Evolutionary conservation across 2,329 filamentous ascomycete genomes (phyloP).

Genomic region (Pseudopyricularia javanii): DNA sequence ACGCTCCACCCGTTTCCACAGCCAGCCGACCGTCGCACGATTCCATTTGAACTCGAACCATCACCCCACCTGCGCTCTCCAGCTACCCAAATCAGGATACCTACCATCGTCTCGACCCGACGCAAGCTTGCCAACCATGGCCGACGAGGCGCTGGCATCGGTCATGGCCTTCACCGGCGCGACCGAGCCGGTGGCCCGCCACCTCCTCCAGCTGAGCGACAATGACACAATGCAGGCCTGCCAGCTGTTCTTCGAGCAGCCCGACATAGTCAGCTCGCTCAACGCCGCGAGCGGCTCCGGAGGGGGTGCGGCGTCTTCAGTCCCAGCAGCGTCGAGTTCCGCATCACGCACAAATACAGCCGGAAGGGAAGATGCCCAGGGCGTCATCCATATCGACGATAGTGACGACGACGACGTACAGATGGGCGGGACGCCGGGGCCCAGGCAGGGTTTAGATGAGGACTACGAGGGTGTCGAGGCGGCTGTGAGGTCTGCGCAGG

Average conservation of each 20-base stretch:
- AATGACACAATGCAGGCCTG: conserved; percentile 77
- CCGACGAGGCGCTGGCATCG: background rate
- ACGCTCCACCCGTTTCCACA: too few species aligned
- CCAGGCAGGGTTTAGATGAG: conserved; percentile 14
- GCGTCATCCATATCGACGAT: conserved; percentile 67
- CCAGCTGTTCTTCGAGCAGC: conserved; percentile 81
- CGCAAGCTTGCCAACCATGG: background rate
- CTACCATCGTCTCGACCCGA: too few species aligned
- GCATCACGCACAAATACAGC: conserved; percentile 12
- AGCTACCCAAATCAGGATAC: too few species aligned
- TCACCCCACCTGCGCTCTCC: too few species aligned
- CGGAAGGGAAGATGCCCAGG: conserved; percentile 38
- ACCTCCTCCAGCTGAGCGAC: conserved; percentile 77
- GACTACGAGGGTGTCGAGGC: conserved; percentile 22
- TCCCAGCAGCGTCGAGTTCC: background rate
- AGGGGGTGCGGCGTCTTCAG: background rate
- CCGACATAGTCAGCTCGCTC: conserved; percentile 49
- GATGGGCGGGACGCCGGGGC: conserved; percentile 13
- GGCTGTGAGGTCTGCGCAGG: conserved; percentile 36
- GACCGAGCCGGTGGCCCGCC: conserved; percentile 46
- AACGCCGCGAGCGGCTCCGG: conserved; percentile 8
- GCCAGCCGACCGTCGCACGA: too few species aligned
- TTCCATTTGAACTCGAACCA: too few species aligned
- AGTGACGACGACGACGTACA: conserved; percentile 48
- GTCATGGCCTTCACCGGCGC: background rate